Conservation (phyloP, 2,329 filamentous ascomycete species). For the Atkinsonella texensis region DNA sequence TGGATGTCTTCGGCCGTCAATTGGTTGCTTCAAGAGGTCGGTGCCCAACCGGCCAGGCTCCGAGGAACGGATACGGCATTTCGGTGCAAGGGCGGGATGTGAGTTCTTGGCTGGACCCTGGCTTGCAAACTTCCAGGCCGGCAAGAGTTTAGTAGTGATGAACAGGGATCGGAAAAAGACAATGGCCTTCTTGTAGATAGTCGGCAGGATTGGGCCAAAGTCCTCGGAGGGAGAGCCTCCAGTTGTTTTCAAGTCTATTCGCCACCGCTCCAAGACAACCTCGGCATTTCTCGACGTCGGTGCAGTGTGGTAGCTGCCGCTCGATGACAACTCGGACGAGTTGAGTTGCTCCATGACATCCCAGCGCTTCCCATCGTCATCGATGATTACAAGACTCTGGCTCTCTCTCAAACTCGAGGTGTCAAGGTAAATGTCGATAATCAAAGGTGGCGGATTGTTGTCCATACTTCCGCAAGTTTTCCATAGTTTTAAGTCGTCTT, state of each 20-base stretch:
- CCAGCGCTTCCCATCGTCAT: conserved; percentile 85
- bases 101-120: conserved; percentile 61
- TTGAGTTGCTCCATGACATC: conserved; percentile 79
- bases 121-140: conserved; percentile 72
- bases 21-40: conserved; percentile 48
- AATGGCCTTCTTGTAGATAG: conserved; percentile 94
- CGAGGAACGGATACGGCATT: conserved; percentile 65
- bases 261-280: conserved; percentile 85
- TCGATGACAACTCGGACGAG: conserved; percentile 40
- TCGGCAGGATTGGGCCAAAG: conserved; percentile 58
- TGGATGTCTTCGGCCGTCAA: conserved; percentile 25
- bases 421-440: conserved; percentile 86
- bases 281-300: conserved; percentile 45
- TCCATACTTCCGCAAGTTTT: conserved; percentile 66
- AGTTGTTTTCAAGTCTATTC: conserved; percentile 56
- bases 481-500: conserved; percentile 72
- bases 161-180: conserved; percentile 87
- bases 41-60: conserved; percentile 39
- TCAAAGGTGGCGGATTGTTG: conserved; percentile 66
- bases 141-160: conserved; percentile 68
- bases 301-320: conserved; percentile 30
- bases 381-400: conserved; percentile 76
- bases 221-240: conserved; percentile 39
- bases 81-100: conserved; percentile 56
- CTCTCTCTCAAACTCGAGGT: conserved; percentile 66